These are phyloP conservation scores for Stephania yunnanensis DNA, from an alignment of 164 flowering plant species.

Conservation along the genomic window DNA sequence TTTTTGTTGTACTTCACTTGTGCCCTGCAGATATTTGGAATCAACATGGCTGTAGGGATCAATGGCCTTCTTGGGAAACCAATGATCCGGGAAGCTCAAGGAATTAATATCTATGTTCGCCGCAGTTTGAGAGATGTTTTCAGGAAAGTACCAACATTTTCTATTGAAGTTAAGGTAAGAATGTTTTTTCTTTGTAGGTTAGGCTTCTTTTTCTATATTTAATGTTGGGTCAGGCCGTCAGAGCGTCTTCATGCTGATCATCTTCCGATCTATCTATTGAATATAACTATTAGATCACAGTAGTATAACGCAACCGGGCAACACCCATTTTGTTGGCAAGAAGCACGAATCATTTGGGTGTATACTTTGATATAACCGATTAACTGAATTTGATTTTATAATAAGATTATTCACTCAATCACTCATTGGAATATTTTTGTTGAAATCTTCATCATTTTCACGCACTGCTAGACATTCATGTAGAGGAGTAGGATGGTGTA, in stretches of 20 bases:
- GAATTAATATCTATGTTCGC: slow-evolving; percentile 68
- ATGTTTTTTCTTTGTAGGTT: neutral
- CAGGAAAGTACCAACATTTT: slow-evolving; percentile 81
- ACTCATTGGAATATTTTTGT: neutral
- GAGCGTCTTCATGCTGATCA: neutral
- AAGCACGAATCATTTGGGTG: neutral
- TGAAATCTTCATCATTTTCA: neutral
- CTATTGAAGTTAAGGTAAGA: slow-evolving; percentile 77
- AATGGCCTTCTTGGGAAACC: slow-evolving; percentile 72
- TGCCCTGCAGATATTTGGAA: slow-evolving; percentile 67
- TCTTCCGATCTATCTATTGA: neutral
- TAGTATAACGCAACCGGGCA: neutral
- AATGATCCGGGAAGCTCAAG: slow-evolving; percentile 78
- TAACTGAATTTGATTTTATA: neutral
- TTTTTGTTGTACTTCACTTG: neutral
- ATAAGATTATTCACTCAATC: neutral
- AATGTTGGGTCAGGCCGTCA: neutral
- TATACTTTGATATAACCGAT: neutral
- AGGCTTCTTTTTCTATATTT: neutral
- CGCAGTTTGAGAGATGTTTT: slow-evolving; percentile 96
- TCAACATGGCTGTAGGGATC: slow-evolving; percentile 88
- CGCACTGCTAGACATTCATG: neutral
- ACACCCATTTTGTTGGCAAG: neutral
- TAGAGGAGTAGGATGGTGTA: neutral
- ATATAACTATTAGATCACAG: neutral